phyloP scores from a whole-genome alignment of 306 rosid species.

The Sicyos edulis region DNA sequence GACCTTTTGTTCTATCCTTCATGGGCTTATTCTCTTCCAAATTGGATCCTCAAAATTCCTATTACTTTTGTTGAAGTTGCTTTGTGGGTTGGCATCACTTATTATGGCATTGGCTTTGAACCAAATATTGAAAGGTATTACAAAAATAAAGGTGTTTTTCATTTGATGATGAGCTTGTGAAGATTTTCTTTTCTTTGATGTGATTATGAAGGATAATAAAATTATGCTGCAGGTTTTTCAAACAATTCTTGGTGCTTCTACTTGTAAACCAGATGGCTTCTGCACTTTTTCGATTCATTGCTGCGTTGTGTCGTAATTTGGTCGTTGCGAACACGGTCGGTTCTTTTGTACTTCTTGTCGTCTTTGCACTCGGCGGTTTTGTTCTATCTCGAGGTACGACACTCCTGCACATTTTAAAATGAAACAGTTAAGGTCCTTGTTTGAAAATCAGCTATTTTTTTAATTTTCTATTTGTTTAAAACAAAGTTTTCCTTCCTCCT shows the following conservation, averaged over 20 bases:
- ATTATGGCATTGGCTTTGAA: conserved; percentile 60
- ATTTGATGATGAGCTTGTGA: neutral
- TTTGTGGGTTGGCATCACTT: conserved; percentile 52
- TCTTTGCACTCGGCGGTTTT: conserved; percentile 55
- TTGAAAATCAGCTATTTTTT: too few relatives aligned
- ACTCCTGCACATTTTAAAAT: neutral
- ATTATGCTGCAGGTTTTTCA: conserved; percentile 42
- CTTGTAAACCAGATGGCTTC: conserved; percentile 54
- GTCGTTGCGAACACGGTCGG: conserved; percentile 52
- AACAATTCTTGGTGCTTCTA: conserved; percentile 45
- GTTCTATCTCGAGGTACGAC: conserved; percentile 56
- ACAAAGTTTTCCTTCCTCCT: too few relatives aligned
- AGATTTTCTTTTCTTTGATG: neutral
- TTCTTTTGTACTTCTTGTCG: conserved; percentile 37
- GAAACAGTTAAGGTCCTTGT: neutral
- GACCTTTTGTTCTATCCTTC: conserved; percentile 53
- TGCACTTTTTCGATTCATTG: conserved; percentile 48
- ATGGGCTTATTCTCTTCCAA: conserved; percentile 63
- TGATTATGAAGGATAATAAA: neutral
- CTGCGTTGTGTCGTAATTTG: conserved; percentile 44
- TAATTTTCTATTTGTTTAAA: too few relatives aligned
- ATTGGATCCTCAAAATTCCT: conserved; percentile 58
- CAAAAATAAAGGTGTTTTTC: neutral
- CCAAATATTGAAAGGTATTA: conserved; percentile 45
- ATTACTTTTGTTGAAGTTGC: conserved; percentile 40